Conservation (phyloP, 192 early-diverging fungal genomes). For the Phlyctochytrium planicorne region DNA sequence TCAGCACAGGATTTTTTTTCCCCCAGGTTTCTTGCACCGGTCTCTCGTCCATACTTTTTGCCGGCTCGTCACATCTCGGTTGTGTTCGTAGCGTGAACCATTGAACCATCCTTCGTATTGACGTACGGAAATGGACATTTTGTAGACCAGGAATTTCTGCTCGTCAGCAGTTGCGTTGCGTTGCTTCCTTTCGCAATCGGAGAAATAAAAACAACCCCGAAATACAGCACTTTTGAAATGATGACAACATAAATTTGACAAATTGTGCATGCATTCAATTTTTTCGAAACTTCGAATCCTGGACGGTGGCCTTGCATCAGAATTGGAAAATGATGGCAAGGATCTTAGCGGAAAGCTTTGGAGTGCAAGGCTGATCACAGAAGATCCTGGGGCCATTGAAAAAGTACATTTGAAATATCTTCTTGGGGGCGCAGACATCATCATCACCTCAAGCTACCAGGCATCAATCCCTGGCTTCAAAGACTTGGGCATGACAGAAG, state of each 20-base stretch:
- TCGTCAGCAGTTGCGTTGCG: no score
- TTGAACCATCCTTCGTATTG: no score
- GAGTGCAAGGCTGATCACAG: not conserved
- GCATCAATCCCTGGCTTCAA: not conserved
- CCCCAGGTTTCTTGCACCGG: not conserved
- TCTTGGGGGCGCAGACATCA: not conserved
- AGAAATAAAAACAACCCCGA: no score
- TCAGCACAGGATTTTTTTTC: not conserved
- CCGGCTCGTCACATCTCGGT: no score
- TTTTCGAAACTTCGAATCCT: no score
- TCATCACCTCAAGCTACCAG: constrained; percentile 3
- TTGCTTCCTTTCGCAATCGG: no score
- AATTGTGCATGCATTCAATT: no score
- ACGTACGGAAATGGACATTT: no score
- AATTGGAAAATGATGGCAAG: not conserved
- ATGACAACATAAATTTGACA: no score
- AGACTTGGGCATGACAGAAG: not conserved
- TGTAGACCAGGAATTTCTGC: no score
- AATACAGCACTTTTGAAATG: no score
- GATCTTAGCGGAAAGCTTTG: not conserved
- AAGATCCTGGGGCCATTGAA: constrained; percentile 1
- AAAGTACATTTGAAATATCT: not conserved
- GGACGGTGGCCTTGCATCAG: constrained; percentile 2
- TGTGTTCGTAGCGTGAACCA: no score
- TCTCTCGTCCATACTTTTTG: not conserved